Percentiles rank a stretch among this genome's conserved stretches.
Evolutionary conservation across 768 basidiomycete genomes (phyloP).

Genomic region (Tephrocybe sp.): DNA sequence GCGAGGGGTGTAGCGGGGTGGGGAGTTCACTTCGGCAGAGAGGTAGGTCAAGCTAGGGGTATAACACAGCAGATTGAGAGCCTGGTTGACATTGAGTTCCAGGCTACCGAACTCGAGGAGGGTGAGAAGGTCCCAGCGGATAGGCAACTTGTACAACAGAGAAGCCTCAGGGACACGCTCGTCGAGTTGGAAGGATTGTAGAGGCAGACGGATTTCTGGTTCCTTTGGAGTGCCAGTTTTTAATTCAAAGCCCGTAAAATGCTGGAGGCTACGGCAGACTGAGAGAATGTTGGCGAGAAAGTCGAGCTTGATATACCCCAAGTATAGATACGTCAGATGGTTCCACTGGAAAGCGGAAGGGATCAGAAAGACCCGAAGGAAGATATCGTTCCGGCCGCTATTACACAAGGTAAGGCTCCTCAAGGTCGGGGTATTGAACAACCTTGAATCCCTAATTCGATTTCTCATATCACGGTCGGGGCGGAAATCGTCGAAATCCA

Average conservation of each 20-base stretch:
- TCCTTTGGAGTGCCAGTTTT: background rate
- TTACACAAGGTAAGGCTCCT: conserved; percentile 3
- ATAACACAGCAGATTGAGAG: background rate
- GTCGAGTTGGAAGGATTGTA: background rate
- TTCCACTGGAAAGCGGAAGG: conserved; percentile 1
- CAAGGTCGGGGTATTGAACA: conserved; percentile 3
- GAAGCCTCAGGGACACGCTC: background rate
- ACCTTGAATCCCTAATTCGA: background rate
- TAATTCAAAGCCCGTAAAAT: conserved; percentile 1
- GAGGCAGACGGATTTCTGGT: background rate
- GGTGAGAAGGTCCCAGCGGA: conserved; percentile 1
- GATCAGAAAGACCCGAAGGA: background rate
- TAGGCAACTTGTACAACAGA: background rate
- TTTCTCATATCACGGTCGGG: background rate
- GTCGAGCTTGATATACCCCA: background rate
- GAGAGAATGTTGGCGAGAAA: background rate
- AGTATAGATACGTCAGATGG: conserved; percentile 1
- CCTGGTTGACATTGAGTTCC: background rate
- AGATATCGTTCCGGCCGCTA: background rate
- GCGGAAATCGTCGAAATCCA: conserved; percentile 3
- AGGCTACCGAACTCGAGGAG: conserved; percentile 1
- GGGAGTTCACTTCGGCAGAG: conserved; percentile 3
- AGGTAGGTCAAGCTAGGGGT: background rate
- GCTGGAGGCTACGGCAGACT: background rate
- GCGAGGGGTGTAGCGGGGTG: background rate